These are phyloP conservation scores for Didymella lethalis DNA, from an alignment of 2,329 filamentous ascomycete genomes.

Conservation along the genomic window DNA sequence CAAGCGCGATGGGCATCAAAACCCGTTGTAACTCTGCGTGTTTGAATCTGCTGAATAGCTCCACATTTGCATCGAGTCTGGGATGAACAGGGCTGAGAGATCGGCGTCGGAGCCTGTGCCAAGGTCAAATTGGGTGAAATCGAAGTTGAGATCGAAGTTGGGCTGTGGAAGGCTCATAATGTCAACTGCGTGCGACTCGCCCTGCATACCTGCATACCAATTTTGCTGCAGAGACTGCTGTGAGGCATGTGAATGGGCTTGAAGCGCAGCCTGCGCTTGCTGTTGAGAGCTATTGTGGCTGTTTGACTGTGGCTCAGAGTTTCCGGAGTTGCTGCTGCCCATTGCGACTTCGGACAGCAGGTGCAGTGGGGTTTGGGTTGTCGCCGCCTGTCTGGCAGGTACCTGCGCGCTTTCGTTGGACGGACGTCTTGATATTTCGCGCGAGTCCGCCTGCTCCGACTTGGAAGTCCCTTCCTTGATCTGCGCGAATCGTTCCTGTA, in stretches of 20 bases:
- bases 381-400: slow-evolving; percentile 37
- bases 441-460: slow-evolving; percentile 36
- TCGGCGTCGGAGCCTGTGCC: slow-evolving; percentile 49
- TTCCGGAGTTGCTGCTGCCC: slow-evolving; percentile 40
- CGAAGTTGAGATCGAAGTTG: slow-evolving; percentile 47
- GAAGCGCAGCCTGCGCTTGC: slow-evolving; percentile 35
- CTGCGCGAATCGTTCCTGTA: slow-evolving; percentile 56
- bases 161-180: slow-evolving; percentile 40
- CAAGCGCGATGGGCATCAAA: slow-evolving; percentile 1
- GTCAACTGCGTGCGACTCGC: slow-evolving; percentile 29
- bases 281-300: slow-evolving; percentile 28
- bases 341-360: slow-evolving; percentile 53
- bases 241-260: slow-evolving; percentile 35
- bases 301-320: slow-evolving; percentile 19
- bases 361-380: slow-evolving; percentile 49
- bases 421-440: slow-evolving; percentile 32
- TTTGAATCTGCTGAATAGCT: slow-evolving; percentile 30
- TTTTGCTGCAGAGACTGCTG: slow-evolving; percentile 34
- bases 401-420: slow-evolving; percentile 27
- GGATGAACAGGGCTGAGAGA: slow-evolving; percentile 47
- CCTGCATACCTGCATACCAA: slow-evolving; percentile 40
- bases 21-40: slow-evolving; percentile 25
- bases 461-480: slow-evolving; percentile 54
- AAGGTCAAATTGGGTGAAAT: slow-evolving; percentile 49
- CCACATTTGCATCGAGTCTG: slow-evolving; percentile 46